These are phyloP conservation scores for Penicillium occitanis DNA, from an alignment of 2,329 filamentous ascomycete genomes.

Conservation along the genomic window DNA sequence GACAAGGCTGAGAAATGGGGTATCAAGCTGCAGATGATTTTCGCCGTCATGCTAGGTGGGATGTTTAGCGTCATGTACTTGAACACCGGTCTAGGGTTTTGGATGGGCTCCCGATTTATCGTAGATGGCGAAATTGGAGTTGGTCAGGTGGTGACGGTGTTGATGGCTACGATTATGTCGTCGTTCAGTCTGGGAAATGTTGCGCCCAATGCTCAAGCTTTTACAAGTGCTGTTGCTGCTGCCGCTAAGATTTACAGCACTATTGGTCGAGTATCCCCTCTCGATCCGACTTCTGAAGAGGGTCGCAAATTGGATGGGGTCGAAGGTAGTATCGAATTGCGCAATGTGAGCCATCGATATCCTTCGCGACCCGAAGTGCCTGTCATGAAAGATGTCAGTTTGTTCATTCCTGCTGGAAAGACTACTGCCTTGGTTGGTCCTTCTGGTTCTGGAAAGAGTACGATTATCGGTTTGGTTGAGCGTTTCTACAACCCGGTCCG, in stretches of 20 bases:
- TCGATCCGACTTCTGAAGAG: constrained; percentile 70
- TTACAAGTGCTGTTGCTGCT: constrained; percentile 78
- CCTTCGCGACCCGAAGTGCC: constrained; percentile 87
- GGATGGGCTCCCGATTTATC: constrained; percentile 78
- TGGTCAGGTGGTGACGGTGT: constrained; percentile 72
- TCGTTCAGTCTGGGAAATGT: constrained; percentile 89
- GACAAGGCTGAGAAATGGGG: constrained; percentile 72
- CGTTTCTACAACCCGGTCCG: constrained; percentile 89
- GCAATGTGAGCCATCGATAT: constrained; percentile 87
- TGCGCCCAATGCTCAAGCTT: constrained; percentile 80
- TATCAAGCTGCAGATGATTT: constrained; percentile 68
- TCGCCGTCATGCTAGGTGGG: constrained; percentile 75
- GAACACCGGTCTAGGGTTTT: constrained; percentile 85
- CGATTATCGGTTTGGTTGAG: constrained; percentile 88
- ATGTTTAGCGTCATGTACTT: constrained; percentile 84
- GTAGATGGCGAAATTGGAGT: constrained; percentile 59
- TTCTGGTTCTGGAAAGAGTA: constrained; percentile 92
- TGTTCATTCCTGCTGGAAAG: constrained; percentile 82
- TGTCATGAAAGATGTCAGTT: constrained; percentile 79
- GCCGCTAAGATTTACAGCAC: constrained; percentile 91
- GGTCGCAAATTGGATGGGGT: constrained; percentile 74
- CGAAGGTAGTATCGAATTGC: constrained; percentile 75
- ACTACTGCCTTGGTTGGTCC: constrained; percentile 91
- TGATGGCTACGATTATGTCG: constrained; percentile 89
- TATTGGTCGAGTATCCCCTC: constrained; percentile 81